These are phyloP conservation scores for barrel medic (Medicago truncatula) DNA, from an alignment of 306 rosid species.

Conservation along the genomic window MtrunA17r5.0-ANR NC_053049.1:48944501-48945000, in stretches of 20 bases:
- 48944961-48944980: slow-evolving; percentile 5
- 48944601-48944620: slow-evolving; percentile 30
- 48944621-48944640: slow-evolving; percentile 28
- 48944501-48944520: slow-evolving; percentile 99
- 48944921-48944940: slow-evolving; percentile 15
- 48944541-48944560: slow-evolving; percentile 97
- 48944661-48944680: slow-evolving; percentile 96
- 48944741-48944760: slow-evolving; percentile 95
- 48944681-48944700: slow-evolving; percentile 98
- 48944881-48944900: slow-evolving; percentile 96
- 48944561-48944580: slow-evolving; percentile 91
- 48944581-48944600: slow-evolving; percentile 20
- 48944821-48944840: slow-evolving; percentile 96
- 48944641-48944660: slow-evolving; percentile 69
- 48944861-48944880: slow-evolving; percentile 98
- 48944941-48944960: slow-evolving; percentile 10
- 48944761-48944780: slow-evolving; percentile 97
- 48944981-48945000: slow-evolving; percentile 17
- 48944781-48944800: slow-evolving; percentile 97
- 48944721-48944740: slow-evolving; percentile 98
- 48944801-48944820: slow-evolving; percentile 94
- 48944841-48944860: slow-evolving; percentile 99
- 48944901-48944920: slow-evolving; percentile 96
- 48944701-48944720: slow-evolving; percentile 94
- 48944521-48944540: slow-evolving; percentile 97